Base-by-base conservation (phyloP, 208 protist genomes). In the Acanthamoeba royreba region DNA sequence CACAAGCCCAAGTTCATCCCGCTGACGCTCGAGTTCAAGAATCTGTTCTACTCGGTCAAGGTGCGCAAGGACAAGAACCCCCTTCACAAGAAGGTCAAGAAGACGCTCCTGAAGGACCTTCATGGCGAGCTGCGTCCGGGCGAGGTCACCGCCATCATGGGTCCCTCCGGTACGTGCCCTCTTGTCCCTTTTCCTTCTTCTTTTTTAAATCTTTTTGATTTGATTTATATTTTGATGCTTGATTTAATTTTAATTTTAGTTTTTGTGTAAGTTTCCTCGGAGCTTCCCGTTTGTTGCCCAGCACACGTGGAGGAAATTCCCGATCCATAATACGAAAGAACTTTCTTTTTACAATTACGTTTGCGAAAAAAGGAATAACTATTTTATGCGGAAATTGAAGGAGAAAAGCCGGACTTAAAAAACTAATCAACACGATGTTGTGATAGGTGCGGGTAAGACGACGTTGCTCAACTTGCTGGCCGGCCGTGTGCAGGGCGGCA, bases 31-130 rank as follows among this genome's bases (percentile, higher is more conserved):
- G 46, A 28, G 1, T 88, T 88, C 81, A 88, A 88, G 81, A 43
- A 92, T n/a, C 86, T 92, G 17, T 92, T 77, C 86, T 92, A 25
- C 55, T 77, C 86, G 53, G 86, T 92, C 42, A 77, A 92, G 86
- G 86, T 63, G 47, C 45, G 58, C 45, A 66, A 66, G 28, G 42
- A 55, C 61, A 92, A 92, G 86, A 92, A 92, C 22, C 86, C 86
- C 0, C 74, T 92, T 40, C 33, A 47, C 4, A 92, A 92, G 61
- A 92, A 66, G 55, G 22, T 52, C 0, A 74, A 92, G 43, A 92
- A 92, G 86, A 92, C 86, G 22, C 49, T 92, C 15, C 86, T 92
- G 42, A 66, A 92, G 55, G 58, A 92, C 55, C 61, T 92, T 13
- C 52, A 77, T n/a, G 86, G 86, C 86, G 49, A 74, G 55, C n/a